Conservation (phyloP, 371 early-diverging fungal genomes). For the Mortierella sp. region DNA sequence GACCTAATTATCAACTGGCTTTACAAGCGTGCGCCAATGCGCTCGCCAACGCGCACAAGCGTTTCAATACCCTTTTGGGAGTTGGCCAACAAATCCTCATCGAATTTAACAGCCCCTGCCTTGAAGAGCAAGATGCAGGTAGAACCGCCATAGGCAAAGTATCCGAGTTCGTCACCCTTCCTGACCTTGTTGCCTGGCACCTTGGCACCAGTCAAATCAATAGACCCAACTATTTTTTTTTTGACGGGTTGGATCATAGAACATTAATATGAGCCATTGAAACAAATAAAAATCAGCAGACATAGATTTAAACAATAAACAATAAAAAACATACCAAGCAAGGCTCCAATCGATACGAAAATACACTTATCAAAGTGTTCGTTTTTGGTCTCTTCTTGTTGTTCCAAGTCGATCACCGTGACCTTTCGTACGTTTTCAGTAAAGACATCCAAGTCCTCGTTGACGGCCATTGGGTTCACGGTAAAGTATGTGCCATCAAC, state of each 20-base stretch:
- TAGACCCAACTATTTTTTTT: conserved; percentile 59
- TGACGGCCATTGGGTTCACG: conserved; percentile 65
- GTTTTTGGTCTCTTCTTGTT: conserved; percentile 20
- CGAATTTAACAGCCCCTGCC: conserved; percentile 67
- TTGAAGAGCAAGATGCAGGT: conserved; percentile 75
- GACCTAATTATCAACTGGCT: not conserved
- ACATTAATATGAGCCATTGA: not conserved
- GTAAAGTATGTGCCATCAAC: conserved; percentile 30
- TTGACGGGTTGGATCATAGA: not conserved
- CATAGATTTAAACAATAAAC: not conserved
- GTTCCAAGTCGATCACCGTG: conserved; percentile 38
- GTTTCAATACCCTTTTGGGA: conserved; percentile 70
- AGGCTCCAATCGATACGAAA: conserved; percentile 62
- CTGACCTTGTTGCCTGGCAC: conserved; percentile 46
- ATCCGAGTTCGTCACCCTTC: conserved; percentile 79
- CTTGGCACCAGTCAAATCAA: conserved; percentile 59
- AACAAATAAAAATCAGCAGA: not conserved
- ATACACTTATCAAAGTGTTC: conserved; percentile 43
- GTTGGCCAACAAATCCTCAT: conserved; percentile 68
- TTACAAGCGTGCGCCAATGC: conserved; percentile 49
- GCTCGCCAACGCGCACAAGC: conserved; percentile 59
- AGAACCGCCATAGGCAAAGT: conserved; percentile 74
- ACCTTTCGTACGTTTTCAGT: conserved; percentile 63
- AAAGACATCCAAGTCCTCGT: conserved; percentile 60
- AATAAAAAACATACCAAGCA: conserved; percentile 32